Percentiles rank a stretch among this genome's conserved stretches.
phyloP scores from a whole-genome alignment of 164 flowering plant species.

The Cinnamomum micranthum region DNA sequence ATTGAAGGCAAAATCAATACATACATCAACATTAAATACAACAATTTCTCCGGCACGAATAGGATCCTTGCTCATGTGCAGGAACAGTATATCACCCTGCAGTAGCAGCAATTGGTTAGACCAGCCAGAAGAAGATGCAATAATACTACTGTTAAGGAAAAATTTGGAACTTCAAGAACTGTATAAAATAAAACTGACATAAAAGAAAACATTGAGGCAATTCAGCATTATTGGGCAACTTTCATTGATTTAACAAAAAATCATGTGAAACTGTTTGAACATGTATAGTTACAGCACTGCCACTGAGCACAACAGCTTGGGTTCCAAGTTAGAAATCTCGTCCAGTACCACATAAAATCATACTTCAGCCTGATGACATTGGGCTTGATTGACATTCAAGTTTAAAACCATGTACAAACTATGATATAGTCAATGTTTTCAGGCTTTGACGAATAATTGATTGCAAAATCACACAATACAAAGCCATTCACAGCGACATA shows the following conservation, averaged over 20 bases:
- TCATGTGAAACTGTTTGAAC: not conserved
- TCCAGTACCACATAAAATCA: not conserved
- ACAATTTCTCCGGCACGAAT: conserved; percentile 86
- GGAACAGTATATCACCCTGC: conserved; percentile 79
- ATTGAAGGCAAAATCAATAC: conserved; percentile 13
- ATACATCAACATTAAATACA: conserved; percentile 71
- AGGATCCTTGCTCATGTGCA: conserved; percentile 78
- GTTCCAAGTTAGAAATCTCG: not conserved
- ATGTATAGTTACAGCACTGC: not conserved
- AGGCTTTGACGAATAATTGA: no score
- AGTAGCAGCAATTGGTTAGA: conserved; percentile 1
- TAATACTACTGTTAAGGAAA: not conserved
- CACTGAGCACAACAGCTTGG: not conserved
- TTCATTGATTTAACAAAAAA: not conserved
- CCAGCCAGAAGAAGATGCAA: not conserved
- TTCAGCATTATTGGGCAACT: not conserved
- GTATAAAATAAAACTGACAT: not conserved
- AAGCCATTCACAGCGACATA: no score
- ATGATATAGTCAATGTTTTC: no score
- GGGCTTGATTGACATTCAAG: not conserved
- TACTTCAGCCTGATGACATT: not conserved
- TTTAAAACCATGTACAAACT: no score
- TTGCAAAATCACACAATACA: no score
- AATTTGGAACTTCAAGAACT: not conserved
- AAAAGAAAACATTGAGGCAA: not conserved